These are phyloP conservation scores for Candida ficus DNA, from an alignment of 805 yeast genomes.

Conservation along the genomic window DNA sequence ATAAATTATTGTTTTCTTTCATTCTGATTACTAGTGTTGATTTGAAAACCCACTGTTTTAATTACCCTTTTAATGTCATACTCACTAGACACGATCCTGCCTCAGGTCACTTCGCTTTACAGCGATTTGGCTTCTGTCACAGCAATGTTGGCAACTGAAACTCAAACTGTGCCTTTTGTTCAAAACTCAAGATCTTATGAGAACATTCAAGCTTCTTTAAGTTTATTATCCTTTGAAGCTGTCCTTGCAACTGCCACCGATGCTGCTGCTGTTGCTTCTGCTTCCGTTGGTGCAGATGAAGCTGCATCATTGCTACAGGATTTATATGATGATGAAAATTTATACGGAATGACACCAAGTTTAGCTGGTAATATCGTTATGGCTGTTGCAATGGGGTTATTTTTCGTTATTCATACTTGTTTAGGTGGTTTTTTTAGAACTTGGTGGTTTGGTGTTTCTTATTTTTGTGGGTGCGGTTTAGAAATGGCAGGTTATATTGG, in stretches of 20 bases:
- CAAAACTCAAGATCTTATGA: slow-evolving; percentile 16
- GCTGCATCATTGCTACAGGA: too few relatives aligned
- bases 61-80: slow-evolving; percentile 10
- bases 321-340: slow-evolving; percentile 8
- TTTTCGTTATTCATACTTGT: slow-evolving; percentile 36
- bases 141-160: slow-evolving; percentile 17
- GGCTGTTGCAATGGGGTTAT: slow-evolving; percentile 47
- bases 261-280: slow-evolving; percentile 7
- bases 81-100: slow-evolving; percentile 8
- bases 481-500: slow-evolving; percentile 70
- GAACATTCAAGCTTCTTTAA: slow-evolving; percentile 17
- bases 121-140: slow-evolving; percentile 12
- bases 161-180: slow-evolving; percentile 7
- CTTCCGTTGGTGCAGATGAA: slow-evolving; percentile 6
- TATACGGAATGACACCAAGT: slow-evolving; percentile 44
- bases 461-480: slow-evolving; percentile 48
- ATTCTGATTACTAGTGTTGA: too few relatives aligned
- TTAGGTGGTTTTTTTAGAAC: slow-evolving; percentile 45
- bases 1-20: too few relatives aligned
- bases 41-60: too few relatives aligned
- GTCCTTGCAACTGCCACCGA: slow-evolving; percentile 13
- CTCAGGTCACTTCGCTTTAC: slow-evolving; percentile 15
- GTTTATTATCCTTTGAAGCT: slow-evolving; percentile 12
- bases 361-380: slow-evolving; percentile 55
- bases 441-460: slow-evolving; percentile 61